Evolutionary conservation across 2,329 filamentous ascomycete genomes (phyloP).

Genomic region (Phaeosphaeriaceae sp.): DNA sequence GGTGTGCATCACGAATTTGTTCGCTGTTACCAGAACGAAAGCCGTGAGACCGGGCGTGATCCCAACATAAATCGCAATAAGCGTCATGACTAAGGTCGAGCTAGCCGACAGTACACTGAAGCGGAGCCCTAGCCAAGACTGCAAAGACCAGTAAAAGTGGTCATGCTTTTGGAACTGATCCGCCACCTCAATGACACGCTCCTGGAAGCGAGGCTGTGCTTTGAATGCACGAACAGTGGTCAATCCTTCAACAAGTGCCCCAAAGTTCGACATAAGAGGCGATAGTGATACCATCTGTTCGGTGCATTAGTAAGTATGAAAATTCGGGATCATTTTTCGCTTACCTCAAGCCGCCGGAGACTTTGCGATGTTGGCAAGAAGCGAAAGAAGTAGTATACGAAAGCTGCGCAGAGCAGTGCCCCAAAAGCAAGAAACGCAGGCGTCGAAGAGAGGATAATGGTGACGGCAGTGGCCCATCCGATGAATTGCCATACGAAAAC

Average conservation of each 20-base stretch:
- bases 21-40: constrained; percentile 79
- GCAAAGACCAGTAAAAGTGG: constrained; percentile 90
- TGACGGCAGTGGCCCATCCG: constrained; percentile 73
- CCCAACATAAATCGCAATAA: constrained; percentile 76
- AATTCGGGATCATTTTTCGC: background rate
- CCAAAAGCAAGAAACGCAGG: constrained; percentile 79
- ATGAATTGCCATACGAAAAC: constrained; percentile 73
- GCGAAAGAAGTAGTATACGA: constrained; percentile 74
- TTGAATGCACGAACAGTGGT: constrained; percentile 86
- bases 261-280: constrained; percentile 91
- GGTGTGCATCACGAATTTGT: constrained; percentile 70
- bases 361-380: constrained; percentile 87
- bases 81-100: constrained; percentile 76
- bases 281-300: constrained; percentile 79
- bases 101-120: constrained; percentile 75
- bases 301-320: background rate
- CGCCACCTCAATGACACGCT: constrained; percentile 78
- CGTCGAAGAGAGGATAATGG: constrained; percentile 81
- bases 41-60: constrained; percentile 80
- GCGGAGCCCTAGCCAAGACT: constrained; percentile 83
- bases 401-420: constrained; percentile 68
- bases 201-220: constrained; percentile 80
- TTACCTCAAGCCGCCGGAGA: constrained; percentile 74
- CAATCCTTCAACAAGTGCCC: constrained; percentile 82
- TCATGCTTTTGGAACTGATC: constrained; percentile 94